These are phyloP conservation scores for Lindgomyces ingoldianus DNA, from an alignment of 495 filamentous ascomycete species.

Conservation along the genomic window DNA sequence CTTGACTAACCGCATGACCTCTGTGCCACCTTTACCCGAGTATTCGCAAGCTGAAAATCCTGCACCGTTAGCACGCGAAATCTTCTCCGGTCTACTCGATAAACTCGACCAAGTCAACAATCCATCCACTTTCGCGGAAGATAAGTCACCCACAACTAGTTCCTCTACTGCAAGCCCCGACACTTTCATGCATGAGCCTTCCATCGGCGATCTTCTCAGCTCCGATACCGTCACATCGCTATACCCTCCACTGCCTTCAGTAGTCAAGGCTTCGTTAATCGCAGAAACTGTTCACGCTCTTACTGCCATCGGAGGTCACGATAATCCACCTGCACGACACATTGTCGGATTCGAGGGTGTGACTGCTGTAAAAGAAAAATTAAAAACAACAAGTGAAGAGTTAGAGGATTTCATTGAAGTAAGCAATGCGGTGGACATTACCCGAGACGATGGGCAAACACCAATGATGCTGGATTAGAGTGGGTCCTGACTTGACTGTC, in stretches of 20 bases:
- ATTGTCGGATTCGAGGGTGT: slow-evolving; percentile 92
- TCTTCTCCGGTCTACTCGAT: slow-evolving; percentile 71
- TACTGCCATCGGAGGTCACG: slow-evolving; percentile 87
- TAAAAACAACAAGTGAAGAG: slow-evolving; percentile 95
- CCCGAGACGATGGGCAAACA: slow-evolving; percentile 27
- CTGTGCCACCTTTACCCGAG: slow-evolving; percentile 70
- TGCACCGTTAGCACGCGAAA: slow-evolving; percentile 77
- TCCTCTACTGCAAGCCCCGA: slow-evolving; percentile 38
- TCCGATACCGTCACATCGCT: slow-evolving; percentile 63
- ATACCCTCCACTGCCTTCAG: slow-evolving; percentile 67
- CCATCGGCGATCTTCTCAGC: slow-evolving; percentile 46
- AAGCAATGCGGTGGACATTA: slow-evolving; percentile 80
- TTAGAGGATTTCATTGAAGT: slow-evolving; percentile 93
- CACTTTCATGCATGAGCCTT: slow-evolving; percentile 44
- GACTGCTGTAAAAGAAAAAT: slow-evolving; percentile 86
- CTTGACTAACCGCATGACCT: slow-evolving; percentile 81
- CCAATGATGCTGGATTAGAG: slow-evolving; percentile 11
- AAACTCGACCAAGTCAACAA: slow-evolving; percentile 45
- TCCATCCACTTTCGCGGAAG: slow-evolving; percentile 13
- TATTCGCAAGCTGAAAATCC: slow-evolving; percentile 75
- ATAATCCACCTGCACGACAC: slow-evolving; percentile 91
- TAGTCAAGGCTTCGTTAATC: slow-evolving; percentile 68
- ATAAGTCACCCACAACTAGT: slow-evolving; percentile 20
- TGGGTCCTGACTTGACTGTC: background rate
- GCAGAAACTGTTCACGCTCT: slow-evolving; percentile 91